Evolutionary conservation across 208 protist species (phyloP), one percentile per base, ranked within the genome.

Genomic region (Herpetomonas samuelpessoai): DNA sequence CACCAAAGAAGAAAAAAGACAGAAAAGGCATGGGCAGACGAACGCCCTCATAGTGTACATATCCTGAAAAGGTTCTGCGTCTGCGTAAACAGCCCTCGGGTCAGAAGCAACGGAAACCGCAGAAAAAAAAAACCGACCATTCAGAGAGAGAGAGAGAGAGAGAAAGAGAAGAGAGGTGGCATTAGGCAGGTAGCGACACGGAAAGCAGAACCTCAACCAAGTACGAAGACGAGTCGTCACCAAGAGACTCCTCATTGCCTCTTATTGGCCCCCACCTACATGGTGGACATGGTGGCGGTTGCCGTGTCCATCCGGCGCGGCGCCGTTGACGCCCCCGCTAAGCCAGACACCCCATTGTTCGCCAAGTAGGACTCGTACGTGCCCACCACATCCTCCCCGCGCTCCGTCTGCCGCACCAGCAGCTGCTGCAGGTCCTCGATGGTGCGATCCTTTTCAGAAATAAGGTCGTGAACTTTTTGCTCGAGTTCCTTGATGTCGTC

Each of bases 391-490:
- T 76, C 67, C 62, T 95, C 85, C 48, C 84, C 74, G 46, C 67
- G 73, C 53, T 79, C 80, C 2, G 85, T 88, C 53, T 92, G 64
- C 26, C 75, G 74, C 21, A 81, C 45, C 30, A 97, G 71, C 38
- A 94, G 83, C 22, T 81, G 84, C 76, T 98, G 83, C 26, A 99
- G 82, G 49, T 98, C 92, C 45, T 96, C 85, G 74, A 99, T 98
- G 9, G 87, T 88, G 30, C 81, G 84, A 79, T 99, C 98, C 78
- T 99, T 99, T 51, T 95, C 91, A 27, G 96, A 92, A 14, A 98
- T 74, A 19, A 99, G 66, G 68, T 98, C 96, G 61, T 98, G 97
- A 24, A 99, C 85, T 69, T 95, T 93, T 63, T 89, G 79, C 57
- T 97, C 89, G 25, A 98, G 82, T 46, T 86, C 79, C 62, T 84